A percentile compares a stretch with the other conserved stretches of the same genome.
Conservation (phyloP, 164 flowering plant genomes). For the Dillenia turbinata region DNA sequence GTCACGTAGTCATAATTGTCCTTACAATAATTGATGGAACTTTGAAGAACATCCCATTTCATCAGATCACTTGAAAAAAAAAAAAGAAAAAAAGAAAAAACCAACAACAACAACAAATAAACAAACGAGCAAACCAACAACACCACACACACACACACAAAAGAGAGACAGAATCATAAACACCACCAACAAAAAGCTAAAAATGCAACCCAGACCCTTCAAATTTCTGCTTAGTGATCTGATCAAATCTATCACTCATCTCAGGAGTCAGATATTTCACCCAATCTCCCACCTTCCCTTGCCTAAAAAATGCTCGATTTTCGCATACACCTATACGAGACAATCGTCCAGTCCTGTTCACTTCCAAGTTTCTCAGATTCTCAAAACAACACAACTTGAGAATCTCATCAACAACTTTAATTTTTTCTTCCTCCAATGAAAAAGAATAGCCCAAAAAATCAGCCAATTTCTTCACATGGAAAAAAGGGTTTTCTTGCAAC, state of each 20-base stretch:
- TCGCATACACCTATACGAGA: conserved; percentile 3
- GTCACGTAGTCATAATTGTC: too few relatives aligned
- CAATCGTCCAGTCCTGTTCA: conserved; percentile 21
- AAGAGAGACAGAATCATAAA: too few relatives aligned
- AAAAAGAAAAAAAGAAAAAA: too few relatives aligned
- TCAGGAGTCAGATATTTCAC: conserved; percentile 18
- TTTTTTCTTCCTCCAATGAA: conserved; percentile 17
- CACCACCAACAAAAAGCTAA: not conserved
- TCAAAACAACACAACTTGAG: conserved; percentile 38
- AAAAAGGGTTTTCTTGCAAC: conserved; percentile 14
- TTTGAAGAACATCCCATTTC: too few relatives aligned
- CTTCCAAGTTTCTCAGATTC: conserved; percentile 29
- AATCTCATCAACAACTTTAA: conserved; percentile 20
- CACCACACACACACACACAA: too few relatives aligned
- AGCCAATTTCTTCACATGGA: conserved; percentile 17
- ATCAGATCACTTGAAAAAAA: too few relatives aligned
- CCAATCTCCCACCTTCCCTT: conserved; percentile 30
- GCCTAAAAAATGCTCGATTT: conserved; percentile 20
- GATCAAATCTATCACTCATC: conserved; percentile 20
- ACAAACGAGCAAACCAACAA: too few relatives aligned
- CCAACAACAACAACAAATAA: too few relatives aligned
- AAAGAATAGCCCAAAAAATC: conserved; percentile 35
- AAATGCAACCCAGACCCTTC: conserved; percentile 17
- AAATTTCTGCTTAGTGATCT: conserved; percentile 18
- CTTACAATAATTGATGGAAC: too few relatives aligned